These are phyloP conservation scores for Tolypocladium endophyticum DNA, from an alignment of 2,329 filamentous ascomycete genomes.

Conservation along the genomic window DNA sequence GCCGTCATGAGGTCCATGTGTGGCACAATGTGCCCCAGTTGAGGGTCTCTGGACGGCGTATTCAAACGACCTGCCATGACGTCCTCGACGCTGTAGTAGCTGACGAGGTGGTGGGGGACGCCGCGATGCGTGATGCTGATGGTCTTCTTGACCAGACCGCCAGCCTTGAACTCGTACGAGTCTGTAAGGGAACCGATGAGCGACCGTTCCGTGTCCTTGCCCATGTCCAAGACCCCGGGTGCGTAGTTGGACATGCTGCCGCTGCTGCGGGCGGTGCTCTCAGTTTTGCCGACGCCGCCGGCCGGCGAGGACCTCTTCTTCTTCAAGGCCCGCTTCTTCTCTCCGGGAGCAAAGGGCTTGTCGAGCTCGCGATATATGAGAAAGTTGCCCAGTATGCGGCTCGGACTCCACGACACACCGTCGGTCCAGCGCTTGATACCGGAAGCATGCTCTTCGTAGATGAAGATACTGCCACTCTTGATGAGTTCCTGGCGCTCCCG, in stretches of 20 bases:
- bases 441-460: slow-evolving; percentile 84
- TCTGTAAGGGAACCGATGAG: slow-evolving; percentile 79
- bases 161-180: slow-evolving; percentile 76
- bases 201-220: slow-evolving; percentile 24
- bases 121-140: slow-evolving; percentile 70
- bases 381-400: slow-evolving; percentile 74
- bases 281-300: slow-evolving; percentile 24
- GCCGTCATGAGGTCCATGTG: slow-evolving; percentile 47
- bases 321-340: slow-evolving; percentile 78
- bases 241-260: slow-evolving; percentile 7
- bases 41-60: slow-evolving; percentile 42
- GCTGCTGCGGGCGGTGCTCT: slow-evolving; percentile 13
- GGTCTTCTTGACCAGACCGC: slow-evolving; percentile 84
- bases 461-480: slow-evolving; percentile 75
- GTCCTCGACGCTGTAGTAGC: slow-evolving; percentile 78
- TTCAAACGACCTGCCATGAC: slow-evolving; percentile 51
- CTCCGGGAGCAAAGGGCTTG: slow-evolving; percentile 66
- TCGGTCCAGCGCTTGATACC: slow-evolving; percentile 95
- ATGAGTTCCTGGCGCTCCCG: slow-evolving; percentile 69
- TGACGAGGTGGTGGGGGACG: slow-evolving; percentile 75
- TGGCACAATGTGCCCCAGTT: slow-evolving; percentile 33
- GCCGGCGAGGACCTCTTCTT: slow-evolving; percentile 37
- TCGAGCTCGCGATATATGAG: slow-evolving; percentile 77
- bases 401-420: slow-evolving; percentile 83
- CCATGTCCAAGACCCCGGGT: background rate